phyloP scores from a whole-genome alignment of 1,139 yeast genomes.

The Diutina neorugosa region DNA sequence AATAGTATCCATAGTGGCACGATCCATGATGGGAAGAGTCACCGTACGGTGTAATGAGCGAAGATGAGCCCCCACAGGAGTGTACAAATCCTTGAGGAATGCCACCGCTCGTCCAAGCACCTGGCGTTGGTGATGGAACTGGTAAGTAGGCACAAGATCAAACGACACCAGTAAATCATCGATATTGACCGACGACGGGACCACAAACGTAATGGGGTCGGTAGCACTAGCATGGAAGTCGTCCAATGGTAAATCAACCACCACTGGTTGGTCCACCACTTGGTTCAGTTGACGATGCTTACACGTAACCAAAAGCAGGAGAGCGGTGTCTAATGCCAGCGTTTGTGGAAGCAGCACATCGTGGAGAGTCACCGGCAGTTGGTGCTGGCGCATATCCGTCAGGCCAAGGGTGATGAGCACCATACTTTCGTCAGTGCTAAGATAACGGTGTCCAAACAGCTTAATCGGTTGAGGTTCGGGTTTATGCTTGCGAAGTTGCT shows the following conservation, averaged over 20 bases:
- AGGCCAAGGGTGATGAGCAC: constrained; percentile 77
- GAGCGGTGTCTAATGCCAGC: constrained; percentile 73
- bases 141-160: constrained; percentile 91
- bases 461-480: constrained; percentile 41
- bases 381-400: constrained; percentile 55
- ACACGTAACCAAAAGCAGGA: constrained; percentile 62
- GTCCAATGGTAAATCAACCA: constrained; percentile 75
- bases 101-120: constrained; percentile 85
- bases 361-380: constrained; percentile 58
- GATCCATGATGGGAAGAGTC: constrained; percentile 70
- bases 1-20: constrained; percentile 57
- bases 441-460: constrained; percentile 77
- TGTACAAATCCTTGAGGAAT: constrained; percentile 47
- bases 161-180: constrained; percentile 56
- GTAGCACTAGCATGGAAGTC: constrained; percentile 67
- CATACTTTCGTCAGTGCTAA: constrained; percentile 52
- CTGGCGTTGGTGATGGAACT: constrained; percentile 24
- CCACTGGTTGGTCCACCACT: constrained; percentile 48
- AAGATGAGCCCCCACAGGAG: constrained; percentile 60
- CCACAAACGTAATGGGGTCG: constrained; percentile 72
- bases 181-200: constrained; percentile 35
- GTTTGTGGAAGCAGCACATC: constrained; percentile 65
- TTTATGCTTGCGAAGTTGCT: neutral
- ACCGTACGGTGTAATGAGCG: constrained; percentile 56
- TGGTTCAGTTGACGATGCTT: constrained; percentile 28